A percentile compares a stretch with the other conserved stretches of the same genome.
Conservation (phyloP, 2,329 filamentous ascomycete species). For the Trichoderma gracile region DNA sequence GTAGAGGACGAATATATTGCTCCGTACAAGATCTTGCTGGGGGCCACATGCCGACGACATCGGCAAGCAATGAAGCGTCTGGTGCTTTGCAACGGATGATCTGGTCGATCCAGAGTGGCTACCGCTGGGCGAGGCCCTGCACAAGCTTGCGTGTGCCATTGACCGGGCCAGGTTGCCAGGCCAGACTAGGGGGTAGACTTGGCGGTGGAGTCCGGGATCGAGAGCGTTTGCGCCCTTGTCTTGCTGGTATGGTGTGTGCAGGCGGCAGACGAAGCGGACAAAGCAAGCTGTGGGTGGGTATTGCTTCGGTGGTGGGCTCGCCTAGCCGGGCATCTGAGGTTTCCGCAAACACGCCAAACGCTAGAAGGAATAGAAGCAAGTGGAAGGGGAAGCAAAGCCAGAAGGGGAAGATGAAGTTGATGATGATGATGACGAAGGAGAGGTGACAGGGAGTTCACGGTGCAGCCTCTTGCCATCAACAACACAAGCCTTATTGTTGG, state of each 20-base stretch:
- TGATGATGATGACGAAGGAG: not conserved
- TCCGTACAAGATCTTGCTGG: too few species aligned
- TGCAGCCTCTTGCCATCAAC: not conserved
- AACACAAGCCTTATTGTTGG: not conserved
- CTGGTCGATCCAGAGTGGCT: slow-evolving; percentile 12
- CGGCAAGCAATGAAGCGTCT: not conserved
- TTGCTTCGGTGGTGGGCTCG: slow-evolving; percentile 3
- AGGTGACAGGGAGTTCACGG: not conserved
- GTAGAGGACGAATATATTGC: too few species aligned
- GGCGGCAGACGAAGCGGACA: not conserved
- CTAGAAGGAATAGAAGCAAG: slow-evolving; percentile 6
- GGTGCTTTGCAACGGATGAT: slow-evolving; percentile 1
- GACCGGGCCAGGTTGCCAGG: slow-evolving; percentile 6
- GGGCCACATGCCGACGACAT: not conserved
- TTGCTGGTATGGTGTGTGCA: not conserved
- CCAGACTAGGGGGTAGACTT: slow-evolving; percentile 11
- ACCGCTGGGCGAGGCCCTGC: slow-evolving; percentile 11
- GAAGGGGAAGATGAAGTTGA: not conserved
- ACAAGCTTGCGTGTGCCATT: slow-evolving; percentile 17
- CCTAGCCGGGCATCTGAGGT: slow-evolving; percentile 8
- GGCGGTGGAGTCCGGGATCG: slow-evolving; percentile 11
- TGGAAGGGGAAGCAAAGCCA: not conserved
- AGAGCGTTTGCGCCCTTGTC: slow-evolving; percentile 4
- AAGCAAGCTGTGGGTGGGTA: slow-evolving; percentile 2
- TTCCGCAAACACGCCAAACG: not conserved